Percentiles rank a stretch among this genome's conserved stretches.
Evolutionary conservation across 306 rosid genomes (phyloP).

Genomic region (Pterocarpus macrocarpus): DNA sequence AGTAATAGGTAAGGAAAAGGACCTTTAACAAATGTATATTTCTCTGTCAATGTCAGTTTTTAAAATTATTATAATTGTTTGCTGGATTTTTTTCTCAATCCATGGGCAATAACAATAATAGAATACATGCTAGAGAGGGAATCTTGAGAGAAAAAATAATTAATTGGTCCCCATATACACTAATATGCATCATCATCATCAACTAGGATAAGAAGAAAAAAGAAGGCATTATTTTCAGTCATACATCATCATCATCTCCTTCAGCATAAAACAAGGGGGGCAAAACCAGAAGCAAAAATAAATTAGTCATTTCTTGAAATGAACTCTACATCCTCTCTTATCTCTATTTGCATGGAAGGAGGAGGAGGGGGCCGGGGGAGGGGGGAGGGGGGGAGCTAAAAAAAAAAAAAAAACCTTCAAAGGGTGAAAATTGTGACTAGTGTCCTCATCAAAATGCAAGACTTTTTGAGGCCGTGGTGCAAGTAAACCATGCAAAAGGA

Average conservation of each 20-base stretch:
- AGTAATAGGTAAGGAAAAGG: slow-evolving; percentile 56
- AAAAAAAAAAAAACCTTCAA: background rate
- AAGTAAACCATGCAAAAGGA: slow-evolving; percentile 1
- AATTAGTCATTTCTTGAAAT: slow-evolving; percentile 51
- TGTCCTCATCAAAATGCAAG: slow-evolving; percentile 18
- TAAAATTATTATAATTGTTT: slow-evolving; percentile 34
- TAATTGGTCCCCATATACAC: slow-evolving; percentile 47
- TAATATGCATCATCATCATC: slow-evolving; percentile 46
- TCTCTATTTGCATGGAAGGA: slow-evolving; percentile 61
- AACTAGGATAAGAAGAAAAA: slow-evolving; percentile 45
- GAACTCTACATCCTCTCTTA: slow-evolving; percentile 70
- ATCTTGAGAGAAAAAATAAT: slow-evolving; percentile 49
- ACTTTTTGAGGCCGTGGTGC: slow-evolving; percentile 16
- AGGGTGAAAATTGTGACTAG: slow-evolving; percentile 29
- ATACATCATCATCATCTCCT: slow-evolving; percentile 46
- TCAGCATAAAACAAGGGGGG: slow-evolving; percentile 49
- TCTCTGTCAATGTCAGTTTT: slow-evolving; percentile 48
- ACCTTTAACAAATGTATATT: slow-evolving; percentile 49
- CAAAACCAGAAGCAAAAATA: slow-evolving; percentile 47
- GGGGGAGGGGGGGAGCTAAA: too few species aligned
- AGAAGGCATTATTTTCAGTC: slow-evolving; percentile 43
- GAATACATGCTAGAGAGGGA: slow-evolving; percentile 44
- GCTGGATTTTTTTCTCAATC: slow-evolving; percentile 37
- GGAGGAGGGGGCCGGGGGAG: too few species aligned
- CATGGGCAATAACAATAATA: slow-evolving; percentile 44